Evolutionary conservation across 176 grass and related monocot species (phyloP).

Genomic region (Musa troglodytarum): DNA sequence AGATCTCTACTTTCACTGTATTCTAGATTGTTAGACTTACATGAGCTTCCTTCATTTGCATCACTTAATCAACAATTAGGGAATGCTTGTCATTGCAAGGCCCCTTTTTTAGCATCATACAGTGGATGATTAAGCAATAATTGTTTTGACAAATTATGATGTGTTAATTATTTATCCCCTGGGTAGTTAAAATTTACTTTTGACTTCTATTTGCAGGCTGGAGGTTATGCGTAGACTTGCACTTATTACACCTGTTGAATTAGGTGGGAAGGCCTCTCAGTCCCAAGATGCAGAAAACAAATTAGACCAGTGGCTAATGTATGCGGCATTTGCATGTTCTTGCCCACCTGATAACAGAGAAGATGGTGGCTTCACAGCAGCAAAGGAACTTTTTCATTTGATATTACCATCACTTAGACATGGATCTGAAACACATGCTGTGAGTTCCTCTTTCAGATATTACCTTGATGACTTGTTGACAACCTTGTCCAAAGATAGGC

Average conservation of each 20-base stretch:
- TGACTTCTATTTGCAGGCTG: conserved; percentile 28
- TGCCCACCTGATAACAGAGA: conserved; percentile 70
- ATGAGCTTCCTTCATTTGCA: no score
- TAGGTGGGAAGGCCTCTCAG: conserved; percentile 83
- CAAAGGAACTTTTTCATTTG: conserved; percentile 88
- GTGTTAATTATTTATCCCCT: background rate
- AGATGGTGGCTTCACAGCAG: conserved; percentile 41
- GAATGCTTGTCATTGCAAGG: no score
- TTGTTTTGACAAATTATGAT: background rate
- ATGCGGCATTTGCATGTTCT: conserved; percentile 90
- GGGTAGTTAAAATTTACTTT: conserved; percentile 1
- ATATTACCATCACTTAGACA: conserved; percentile 84
- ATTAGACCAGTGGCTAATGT: conserved; percentile 93
- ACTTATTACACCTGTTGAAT: conserved; percentile 76
- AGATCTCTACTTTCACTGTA: no score
- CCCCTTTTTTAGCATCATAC: no score
- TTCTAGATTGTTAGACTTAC: no score
- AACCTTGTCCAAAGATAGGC: conserved; percentile 4
- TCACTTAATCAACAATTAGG: no score
- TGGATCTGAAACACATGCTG: conserved; percentile 90
- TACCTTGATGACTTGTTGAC: conserved; percentile 10
- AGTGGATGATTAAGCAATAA: background rate
- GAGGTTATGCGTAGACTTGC: conserved; percentile 83
- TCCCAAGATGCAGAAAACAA: conserved; percentile 77
- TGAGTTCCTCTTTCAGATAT: conserved; percentile 34